These are phyloP conservation scores for Endocarpon pusillum DNA, from an alignment of 495 filamentous ascomycete species.

Conservation along the genomic window DNA sequence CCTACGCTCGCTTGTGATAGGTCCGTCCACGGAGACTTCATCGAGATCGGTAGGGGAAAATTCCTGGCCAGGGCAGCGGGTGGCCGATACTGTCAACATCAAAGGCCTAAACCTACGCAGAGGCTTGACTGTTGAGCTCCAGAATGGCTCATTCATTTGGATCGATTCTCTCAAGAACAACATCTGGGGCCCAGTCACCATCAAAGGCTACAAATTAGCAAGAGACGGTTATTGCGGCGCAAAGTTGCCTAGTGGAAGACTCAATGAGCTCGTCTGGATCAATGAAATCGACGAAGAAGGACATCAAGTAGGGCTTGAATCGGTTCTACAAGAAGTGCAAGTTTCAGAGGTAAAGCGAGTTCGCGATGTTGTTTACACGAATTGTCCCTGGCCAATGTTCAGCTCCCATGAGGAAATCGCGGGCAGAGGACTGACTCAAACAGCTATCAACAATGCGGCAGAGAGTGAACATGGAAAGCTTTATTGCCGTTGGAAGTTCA, in stretches of 20 bases:
- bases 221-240: conserved; percentile 1
- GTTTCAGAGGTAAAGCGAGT: conserved; percentile 11
- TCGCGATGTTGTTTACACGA: conserved; percentile 18
- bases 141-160: neutral
- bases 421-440: neutral
- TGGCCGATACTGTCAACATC: no score
- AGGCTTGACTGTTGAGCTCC: conserved; percentile 1
- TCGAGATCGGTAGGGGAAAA: no score
- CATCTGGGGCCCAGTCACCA: no score
- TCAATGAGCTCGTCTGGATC: neutral
- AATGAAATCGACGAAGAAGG: neutral
- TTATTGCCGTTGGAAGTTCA: conserved; percentile 18
- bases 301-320: neutral
- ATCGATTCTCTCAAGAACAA: no score
- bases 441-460: conserved; percentile 1
- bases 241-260: no score
- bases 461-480: conserved; percentile 6
- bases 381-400: conserved; percentile 8
- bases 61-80: no score
- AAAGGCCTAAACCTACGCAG: no score
- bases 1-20: no score
- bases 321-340: conserved; percentile 5
- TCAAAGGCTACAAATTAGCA: no score
- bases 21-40: no score
- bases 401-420: neutral